These are phyloP conservation scores for Petrea volubilis DNA, from an alignment of 257 asterid species.

Conservation along the genomic window DNA sequence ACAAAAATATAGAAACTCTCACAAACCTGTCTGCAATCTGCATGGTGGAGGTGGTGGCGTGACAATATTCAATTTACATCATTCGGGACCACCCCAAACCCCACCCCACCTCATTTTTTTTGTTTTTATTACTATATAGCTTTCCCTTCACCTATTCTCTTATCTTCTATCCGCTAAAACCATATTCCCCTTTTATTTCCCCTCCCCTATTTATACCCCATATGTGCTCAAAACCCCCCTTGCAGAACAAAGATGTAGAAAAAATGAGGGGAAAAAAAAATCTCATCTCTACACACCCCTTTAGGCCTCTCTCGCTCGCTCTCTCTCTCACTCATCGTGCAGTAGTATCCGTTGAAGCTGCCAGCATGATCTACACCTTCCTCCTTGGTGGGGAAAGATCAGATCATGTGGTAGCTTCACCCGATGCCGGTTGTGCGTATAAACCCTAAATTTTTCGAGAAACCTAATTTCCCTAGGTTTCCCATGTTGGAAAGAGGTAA, in stretches of 20 bases:
- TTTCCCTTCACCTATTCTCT: conserved; percentile 27
- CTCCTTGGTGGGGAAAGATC: conserved; percentile 37
- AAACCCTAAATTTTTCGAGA: conserved; percentile 22
- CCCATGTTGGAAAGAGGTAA: conserved; percentile 17
- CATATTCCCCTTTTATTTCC: conserved; percentile 19
- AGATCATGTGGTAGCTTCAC: conserved; percentile 87
- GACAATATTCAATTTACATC: conserved; percentile 47
- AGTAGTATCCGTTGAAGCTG: conserved; percentile 70
- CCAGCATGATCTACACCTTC: conserved; percentile 84
- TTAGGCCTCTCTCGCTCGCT: conserved; percentile 8
- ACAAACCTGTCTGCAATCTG: conserved; percentile 27
- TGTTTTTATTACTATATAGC: conserved; percentile 29
- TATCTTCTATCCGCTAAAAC: conserved; percentile 37
- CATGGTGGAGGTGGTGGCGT: conserved; percentile 52
- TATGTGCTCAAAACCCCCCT: background rate
- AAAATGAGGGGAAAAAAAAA: background rate
- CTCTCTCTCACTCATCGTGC: conserved; percentile 29
- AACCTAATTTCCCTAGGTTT: conserved; percentile 26
- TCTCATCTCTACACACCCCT: conserved; percentile 25
- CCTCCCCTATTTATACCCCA: conserved; percentile 39
- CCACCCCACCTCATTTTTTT: conserved; percentile 13
- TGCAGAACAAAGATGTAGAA: background rate
- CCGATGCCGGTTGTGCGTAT: conserved; percentile 43
- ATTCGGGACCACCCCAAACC: conserved; percentile 49
- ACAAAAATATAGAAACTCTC: conserved; percentile 32